Conservation (phyloP, 495 filamentous ascomycete genomes). For the Mytilinidion resinicola region DNA sequence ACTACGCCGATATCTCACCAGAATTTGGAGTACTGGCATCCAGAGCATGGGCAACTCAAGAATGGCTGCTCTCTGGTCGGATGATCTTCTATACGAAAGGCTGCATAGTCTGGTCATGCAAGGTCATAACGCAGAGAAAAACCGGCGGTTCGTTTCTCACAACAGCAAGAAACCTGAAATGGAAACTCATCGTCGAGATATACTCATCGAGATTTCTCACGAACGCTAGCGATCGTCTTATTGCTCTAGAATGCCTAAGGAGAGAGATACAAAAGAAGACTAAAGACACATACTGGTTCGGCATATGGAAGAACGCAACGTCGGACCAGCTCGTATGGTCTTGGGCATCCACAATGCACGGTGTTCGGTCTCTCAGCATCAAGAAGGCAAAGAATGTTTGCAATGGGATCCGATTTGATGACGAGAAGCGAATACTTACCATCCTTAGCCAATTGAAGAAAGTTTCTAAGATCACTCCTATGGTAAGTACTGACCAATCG, state of each 20-base stretch:
- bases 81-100: conserved; percentile 16
- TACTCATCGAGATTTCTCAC: conserved; percentile 13
- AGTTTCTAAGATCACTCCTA: neutral
- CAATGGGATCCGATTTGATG: conserved; percentile 6
- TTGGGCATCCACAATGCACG: conserved; percentile 20
- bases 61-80: conserved; percentile 16
- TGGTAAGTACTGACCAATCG: neutral
- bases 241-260: conserved; percentile 10
- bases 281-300: conserved; percentile 11
- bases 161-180: conserved; percentile 11
- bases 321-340: conserved; percentile 16
- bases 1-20: conserved; percentile 9
- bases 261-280: conserved; percentile 10
- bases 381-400: conserved; percentile 12
- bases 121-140: conserved; percentile 15
- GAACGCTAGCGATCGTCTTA: conserved; percentile 12
- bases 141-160: conserved; percentile 15
- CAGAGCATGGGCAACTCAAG: conserved; percentile 15
- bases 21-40: conserved; percentile 7
- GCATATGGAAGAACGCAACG: conserved; percentile 11
- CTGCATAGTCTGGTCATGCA: conserved; percentile 17
- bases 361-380: conserved; percentile 8
- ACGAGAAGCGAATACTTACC: conserved; percentile 1
- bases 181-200: conserved; percentile 17
- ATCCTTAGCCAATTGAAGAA: conserved; percentile 4